Conservation (phyloP, 2,329 filamentous ascomycete genomes). For the Lojkania enalia region DNA sequence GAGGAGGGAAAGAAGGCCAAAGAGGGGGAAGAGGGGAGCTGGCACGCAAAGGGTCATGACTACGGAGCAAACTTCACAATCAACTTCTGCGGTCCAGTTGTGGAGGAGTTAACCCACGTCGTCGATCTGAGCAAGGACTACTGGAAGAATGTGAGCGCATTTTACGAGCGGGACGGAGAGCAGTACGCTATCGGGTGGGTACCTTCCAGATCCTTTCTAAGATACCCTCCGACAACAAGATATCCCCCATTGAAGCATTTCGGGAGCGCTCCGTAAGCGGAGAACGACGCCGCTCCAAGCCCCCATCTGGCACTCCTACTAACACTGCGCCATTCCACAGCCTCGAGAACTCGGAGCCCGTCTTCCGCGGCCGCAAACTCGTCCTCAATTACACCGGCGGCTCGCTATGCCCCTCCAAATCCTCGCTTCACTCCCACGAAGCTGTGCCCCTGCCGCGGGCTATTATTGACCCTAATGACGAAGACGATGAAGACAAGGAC, state of each 20-base stretch:
- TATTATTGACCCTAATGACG: conserved; percentile 47
- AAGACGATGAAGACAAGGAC: conserved; percentile 43
- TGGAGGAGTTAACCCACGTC: conserved; percentile 65
- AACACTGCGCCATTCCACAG: conserved; percentile 42
- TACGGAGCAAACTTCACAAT: conserved; percentile 81
- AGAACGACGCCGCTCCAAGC: no score
- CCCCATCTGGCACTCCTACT: no score
- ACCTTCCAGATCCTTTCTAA: neutral
- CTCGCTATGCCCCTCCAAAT: conserved; percentile 49
- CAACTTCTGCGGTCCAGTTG: conserved; percentile 79
- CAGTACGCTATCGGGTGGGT: conserved; percentile 75
- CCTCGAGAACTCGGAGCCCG: conserved; percentile 56
- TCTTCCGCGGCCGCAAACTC: conserved; percentile 68
- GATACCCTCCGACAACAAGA: neutral
- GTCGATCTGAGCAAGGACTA: conserved; percentile 63
- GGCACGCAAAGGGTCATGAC: conserved; percentile 72
- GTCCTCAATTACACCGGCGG: conserved; percentile 56
- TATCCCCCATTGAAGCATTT: neutral
- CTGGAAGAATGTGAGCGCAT: conserved; percentile 78
- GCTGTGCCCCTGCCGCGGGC: conserved; percentile 35
- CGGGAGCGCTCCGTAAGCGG: neutral
- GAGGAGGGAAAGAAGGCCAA: conserved; percentile 50
- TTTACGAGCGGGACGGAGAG: conserved; percentile 68
- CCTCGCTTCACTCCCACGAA: conserved; percentile 24
- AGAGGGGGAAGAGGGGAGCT: conserved; percentile 61